Evolutionary conservation across 176 grass and related monocot genomes (phyloP).

Genomic region (Ensete ventricosum): DNA sequence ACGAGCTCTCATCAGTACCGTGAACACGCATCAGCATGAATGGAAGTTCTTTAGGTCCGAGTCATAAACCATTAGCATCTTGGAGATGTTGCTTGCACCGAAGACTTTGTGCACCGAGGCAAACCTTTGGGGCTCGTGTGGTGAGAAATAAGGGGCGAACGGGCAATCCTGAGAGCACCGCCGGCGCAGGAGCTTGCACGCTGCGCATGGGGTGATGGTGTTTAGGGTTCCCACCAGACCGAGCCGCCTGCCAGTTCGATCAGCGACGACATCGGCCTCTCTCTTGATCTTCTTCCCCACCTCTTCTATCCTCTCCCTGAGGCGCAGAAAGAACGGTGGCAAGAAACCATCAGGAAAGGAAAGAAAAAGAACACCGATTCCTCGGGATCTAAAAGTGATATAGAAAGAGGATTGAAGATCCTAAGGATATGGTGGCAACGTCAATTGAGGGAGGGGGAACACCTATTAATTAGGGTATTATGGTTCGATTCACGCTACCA

Average conservation of each 20-base stretch:
- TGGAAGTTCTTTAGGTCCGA: too few species aligned
- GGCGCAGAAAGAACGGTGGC: neutral
- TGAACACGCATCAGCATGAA: too few species aligned
- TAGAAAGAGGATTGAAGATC: neutral
- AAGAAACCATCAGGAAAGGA: too few species aligned
- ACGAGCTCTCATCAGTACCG: too few species aligned
- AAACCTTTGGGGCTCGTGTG: slow-evolving; percentile 85
- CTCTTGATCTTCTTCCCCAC: slow-evolving; percentile 72
- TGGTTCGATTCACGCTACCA: neutral
- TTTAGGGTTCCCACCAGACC: slow-evolving; percentile 32
- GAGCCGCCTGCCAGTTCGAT: slow-evolving; percentile 19
- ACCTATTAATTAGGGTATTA: too few species aligned
- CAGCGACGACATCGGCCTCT: slow-evolving; percentile 32
- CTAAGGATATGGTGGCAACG: neutral
- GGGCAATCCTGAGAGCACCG: slow-evolving; percentile 83
- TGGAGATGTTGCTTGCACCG: slow-evolving; percentile 95
- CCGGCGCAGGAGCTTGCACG: slow-evolving; percentile 86
- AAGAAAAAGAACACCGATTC: neutral
- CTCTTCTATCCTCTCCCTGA: slow-evolving; percentile 67
- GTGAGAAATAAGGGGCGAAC: slow-evolving; percentile 91
- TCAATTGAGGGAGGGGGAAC: neutral
- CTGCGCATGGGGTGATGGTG: slow-evolving; percentile 70
- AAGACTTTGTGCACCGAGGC: slow-evolving; percentile 88
- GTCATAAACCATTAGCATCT: slow-evolving; percentile 69
- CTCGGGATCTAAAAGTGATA: neutral